phyloP scores from a whole-genome alignment of 371 early-diverging fungal species.

The Thermomucor indicae-seudaticae region DNA sequence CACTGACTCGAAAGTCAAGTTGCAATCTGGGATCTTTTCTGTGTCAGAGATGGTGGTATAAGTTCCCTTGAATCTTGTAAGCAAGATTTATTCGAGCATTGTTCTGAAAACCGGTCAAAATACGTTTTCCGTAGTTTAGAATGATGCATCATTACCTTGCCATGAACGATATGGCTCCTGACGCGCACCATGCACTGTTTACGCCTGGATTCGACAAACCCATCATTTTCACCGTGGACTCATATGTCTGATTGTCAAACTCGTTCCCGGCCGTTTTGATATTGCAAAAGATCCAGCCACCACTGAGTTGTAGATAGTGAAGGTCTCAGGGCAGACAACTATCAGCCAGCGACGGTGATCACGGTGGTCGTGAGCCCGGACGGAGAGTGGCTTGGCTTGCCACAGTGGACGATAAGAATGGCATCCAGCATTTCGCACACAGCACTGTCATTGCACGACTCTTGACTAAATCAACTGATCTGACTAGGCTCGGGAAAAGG shows the following conservation, averaged over 20 bases:
- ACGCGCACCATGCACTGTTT: slow-evolving; percentile 63
- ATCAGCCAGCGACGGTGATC: slow-evolving; percentile 58
- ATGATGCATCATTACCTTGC: slow-evolving; percentile 30
- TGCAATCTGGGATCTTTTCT: no score
- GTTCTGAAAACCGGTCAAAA: no score
- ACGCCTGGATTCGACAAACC: slow-evolving; percentile 65
- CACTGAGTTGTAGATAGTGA: slow-evolving; percentile 58
- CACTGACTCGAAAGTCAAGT: no score
- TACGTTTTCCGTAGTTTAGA: no score
- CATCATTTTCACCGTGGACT: slow-evolving; percentile 64
- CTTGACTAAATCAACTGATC: slow-evolving; percentile 53
- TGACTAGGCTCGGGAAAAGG: no score
- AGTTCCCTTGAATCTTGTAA: no score
- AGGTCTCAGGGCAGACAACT: no score
- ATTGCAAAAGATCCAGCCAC: slow-evolving; percentile 54
- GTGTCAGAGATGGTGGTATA: no score
- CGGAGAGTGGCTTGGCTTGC: slow-evolving; percentile 81
- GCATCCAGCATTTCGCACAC: slow-evolving; percentile 70
- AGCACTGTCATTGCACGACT: slow-evolving; percentile 70
- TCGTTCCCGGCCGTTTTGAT: slow-evolving; percentile 45
- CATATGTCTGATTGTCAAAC: slow-evolving; percentile 59
- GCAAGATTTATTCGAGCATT: no score
- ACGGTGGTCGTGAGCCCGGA: slow-evolving; percentile 72
- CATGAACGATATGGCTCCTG: slow-evolving; percentile 26
- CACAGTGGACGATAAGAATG: slow-evolving; percentile 71